Base-by-base conservation (phyloP, 2,329 filamentous ascomycete species). In the Aotearoamyces nothofagi region DNA sequence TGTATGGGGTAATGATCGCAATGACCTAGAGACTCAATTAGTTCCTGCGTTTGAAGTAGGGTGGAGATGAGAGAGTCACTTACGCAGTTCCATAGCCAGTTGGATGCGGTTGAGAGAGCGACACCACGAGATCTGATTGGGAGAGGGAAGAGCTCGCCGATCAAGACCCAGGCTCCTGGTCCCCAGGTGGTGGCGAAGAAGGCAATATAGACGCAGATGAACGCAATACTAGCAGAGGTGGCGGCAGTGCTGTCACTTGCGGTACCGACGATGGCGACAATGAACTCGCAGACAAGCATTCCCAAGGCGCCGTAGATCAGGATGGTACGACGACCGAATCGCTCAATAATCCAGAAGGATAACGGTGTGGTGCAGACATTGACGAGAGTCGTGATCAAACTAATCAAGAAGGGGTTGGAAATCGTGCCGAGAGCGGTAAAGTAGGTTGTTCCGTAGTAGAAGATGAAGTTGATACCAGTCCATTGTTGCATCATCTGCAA, bases 51-150 rank as follows among this genome's bases (percentile, higher is more conserved):
- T 53, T 41, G 52, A 78, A 70, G 61, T 73, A 79, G n/a, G 74
- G 72, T 34, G 81, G 78, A 5, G 82, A 87, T 23, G 81, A 84
- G 20, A 90, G 64, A 43, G 68, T 80, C 90, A 80, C 57, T 81
- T 82, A 41, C 80, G 53, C 73, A 80, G 61, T 82, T 86, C 80
- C 80, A 87, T 35, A 86, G 66, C 81, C 81, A 87, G 68, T 90
- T 90, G 49, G 75, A 82, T 34, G 81, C 78, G 5, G 82, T 90
- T 24, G 81, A 84, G 22, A 92, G 64, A 43, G 68, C 81, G 35
- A 92, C 80, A 57, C 82, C 82, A 41, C 80, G 78, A 19, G 82
- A 78, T 47, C 82, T 78, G 57, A 92, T 84, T 37, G 79, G 79
- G 33, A 92, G 69, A 32, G 82, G 81, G 69, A 78, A 92, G 55